These are phyloP conservation scores for Hansfordia pulvinata DNA, from an alignment of 2,329 filamentous ascomycete genomes.

Conservation along the genomic window DNA sequence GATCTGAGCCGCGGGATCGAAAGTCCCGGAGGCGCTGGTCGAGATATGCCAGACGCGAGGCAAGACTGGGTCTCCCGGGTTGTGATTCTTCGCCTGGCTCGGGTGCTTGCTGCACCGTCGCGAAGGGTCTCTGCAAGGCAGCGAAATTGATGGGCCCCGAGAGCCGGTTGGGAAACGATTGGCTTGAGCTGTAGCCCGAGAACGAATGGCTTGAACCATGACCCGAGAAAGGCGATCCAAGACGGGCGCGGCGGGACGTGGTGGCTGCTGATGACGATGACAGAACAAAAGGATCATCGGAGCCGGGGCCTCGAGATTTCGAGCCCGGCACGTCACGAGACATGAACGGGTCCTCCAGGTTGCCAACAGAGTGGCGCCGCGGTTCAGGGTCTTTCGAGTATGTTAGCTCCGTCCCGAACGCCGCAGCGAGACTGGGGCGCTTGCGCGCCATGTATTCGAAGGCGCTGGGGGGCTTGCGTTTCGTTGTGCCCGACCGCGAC, in stretches of 20 bases:
- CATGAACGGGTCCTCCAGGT: too few relatives aligned
- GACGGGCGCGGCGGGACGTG: slow-evolving; percentile 27
- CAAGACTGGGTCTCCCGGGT: slow-evolving; percentile 25
- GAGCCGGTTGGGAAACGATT: slow-evolving; percentile 47
- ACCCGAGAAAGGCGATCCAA: slow-evolving; percentile 46
- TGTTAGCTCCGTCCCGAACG: slow-evolving; percentile 37
- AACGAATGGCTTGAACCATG: slow-evolving; percentile 41
- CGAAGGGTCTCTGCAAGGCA: slow-evolving; percentile 35
- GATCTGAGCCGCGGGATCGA: slow-evolving; percentile 25
- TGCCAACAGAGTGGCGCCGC: neutral
- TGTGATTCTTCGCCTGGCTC: slow-evolving; percentile 20
- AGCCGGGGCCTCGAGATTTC: neutral
- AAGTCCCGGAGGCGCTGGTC: slow-evolving; percentile 43
- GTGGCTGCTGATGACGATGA: slow-evolving; percentile 12
- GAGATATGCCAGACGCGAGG: slow-evolving; percentile 40
- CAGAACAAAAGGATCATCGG: slow-evolving; percentile 10
- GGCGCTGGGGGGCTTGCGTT: slow-evolving; percentile 36
- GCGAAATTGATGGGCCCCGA: slow-evolving; percentile 32
- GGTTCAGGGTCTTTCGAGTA: too few relatives aligned
- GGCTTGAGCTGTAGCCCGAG: slow-evolving; percentile 31
- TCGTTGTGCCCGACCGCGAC: slow-evolving; percentile 39
- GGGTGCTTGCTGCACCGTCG: slow-evolving; percentile 37
- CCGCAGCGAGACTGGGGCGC: slow-evolving; percentile 39
- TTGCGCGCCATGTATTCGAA: slow-evolving; percentile 32
- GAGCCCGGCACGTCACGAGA: slow-evolving; percentile 1